Evolutionary conservation across 371 early-diverging fungal genomes (phyloP).

Genomic region (Catenaria anguillulae): DNA sequence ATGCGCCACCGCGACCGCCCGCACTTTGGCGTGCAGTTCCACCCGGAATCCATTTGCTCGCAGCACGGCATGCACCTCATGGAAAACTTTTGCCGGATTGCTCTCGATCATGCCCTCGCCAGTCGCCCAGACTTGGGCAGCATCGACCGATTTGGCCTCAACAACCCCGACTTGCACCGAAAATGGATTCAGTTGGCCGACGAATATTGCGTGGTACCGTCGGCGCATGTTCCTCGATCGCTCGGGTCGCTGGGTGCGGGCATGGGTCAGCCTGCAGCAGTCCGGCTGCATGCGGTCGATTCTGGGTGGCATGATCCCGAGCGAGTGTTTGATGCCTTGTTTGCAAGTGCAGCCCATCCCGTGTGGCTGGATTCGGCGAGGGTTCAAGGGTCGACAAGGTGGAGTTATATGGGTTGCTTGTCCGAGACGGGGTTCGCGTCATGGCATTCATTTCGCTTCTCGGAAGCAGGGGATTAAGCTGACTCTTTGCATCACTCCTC

Average conservation of each 20-base stretch:
- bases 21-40: slow-evolving; percentile 87
- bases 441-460: too few species aligned
- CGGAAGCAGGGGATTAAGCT: background rate
- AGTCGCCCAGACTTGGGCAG: too few species aligned
- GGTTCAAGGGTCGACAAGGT: slow-evolving; percentile 10
- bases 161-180: too few species aligned
- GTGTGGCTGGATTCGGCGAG: slow-evolving; percentile 57
- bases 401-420: slow-evolving; percentile 17
- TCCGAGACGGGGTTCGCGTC: background rate
- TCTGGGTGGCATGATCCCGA: slow-evolving; percentile 10
- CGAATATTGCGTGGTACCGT: too few species aligned
- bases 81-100: slow-evolving; percentile 49
- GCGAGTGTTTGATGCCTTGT: slow-evolving; percentile 20
- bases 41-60: slow-evolving; percentile 88
- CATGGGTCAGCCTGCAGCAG: too few species aligned
- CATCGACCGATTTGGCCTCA: too few species aligned
- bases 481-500: background rate
- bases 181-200: too few species aligned
- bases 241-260: too few species aligned
- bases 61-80: slow-evolving; percentile 55
- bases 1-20: slow-evolving; percentile 53
- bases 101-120: slow-evolving; percentile 13
- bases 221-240: too few species aligned
- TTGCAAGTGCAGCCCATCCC: slow-evolving; percentile 16
- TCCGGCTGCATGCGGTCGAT: too few species aligned